A percentile compares a stretch with the other conserved stretches of the same genome.
These are phyloP conservation scores for Herpotrichia juniperi DNA, from an alignment of 2,329 filamentous ascomycete genomes.

Conservation along the genomic window DNA sequence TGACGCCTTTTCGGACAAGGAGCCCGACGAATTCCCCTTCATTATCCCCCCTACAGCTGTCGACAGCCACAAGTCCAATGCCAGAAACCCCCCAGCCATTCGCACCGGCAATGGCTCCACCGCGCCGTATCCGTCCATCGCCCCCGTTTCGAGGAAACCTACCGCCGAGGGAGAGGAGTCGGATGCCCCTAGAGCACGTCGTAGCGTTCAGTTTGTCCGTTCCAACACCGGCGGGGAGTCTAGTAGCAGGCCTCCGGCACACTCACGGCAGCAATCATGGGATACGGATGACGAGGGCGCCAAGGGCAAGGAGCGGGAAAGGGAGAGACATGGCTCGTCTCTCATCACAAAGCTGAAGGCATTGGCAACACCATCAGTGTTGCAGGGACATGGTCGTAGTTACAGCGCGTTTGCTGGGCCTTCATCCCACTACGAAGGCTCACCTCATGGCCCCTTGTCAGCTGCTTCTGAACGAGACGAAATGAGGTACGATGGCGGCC, in stretches of 20 bases:
- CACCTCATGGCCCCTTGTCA: constrained; percentile 48
- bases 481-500: constrained; percentile 60
- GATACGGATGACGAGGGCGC: constrained; percentile 67
- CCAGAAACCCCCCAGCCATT: constrained; percentile 22
- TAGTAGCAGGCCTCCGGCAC: constrained; percentile 46
- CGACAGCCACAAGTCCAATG: constrained; percentile 17
- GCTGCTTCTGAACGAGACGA: constrained; percentile 57
- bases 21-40: constrained; percentile 47
- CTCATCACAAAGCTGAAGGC: constrained; percentile 82
- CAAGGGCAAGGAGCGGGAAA: constrained; percentile 52
- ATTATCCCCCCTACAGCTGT: constrained; percentile 22
- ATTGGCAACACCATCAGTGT: constrained; percentile 63
- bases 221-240: constrained; percentile 42
- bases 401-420: constrained; percentile 54
- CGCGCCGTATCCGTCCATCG: constrained; percentile 34
- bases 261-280: constrained; percentile 69
- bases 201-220: constrained; percentile 78
- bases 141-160: constrained; percentile 36
- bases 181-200: constrained; percentile 52
- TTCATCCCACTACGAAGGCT: constrained; percentile 46
- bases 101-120: constrained; percentile 31
- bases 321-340: constrained; percentile 62
- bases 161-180: constrained; percentile 39
- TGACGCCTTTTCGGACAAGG: constrained; percentile 31
- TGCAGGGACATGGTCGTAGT: constrained; percentile 57